Percentiles rank a stretch among this genome's conserved stretches.
phyloP scores from a whole-genome alignment of 306 rosid genomes.

The Gastrolobium villosum region DNA sequence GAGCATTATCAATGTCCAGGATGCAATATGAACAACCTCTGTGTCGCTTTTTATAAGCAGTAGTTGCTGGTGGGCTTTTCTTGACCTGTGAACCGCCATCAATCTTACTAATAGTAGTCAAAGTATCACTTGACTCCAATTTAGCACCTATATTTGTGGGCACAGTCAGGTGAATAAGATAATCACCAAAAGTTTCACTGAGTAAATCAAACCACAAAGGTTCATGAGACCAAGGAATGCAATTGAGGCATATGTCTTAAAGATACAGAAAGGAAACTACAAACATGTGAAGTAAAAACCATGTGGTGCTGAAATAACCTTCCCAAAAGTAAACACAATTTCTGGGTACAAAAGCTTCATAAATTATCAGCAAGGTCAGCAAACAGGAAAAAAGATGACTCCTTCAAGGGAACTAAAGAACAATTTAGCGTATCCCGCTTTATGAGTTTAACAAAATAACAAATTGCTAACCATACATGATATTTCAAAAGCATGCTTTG shows the following conservation, averaged over 20 bases:
- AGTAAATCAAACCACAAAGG: slow-evolving; percentile 42
- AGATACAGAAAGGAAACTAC: slow-evolving; percentile 38
- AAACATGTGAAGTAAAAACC: slow-evolving; percentile 28
- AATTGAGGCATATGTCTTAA: slow-evolving; percentile 6
- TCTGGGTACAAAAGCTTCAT: slow-evolving; percentile 31
- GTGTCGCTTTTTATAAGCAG: slow-evolving; percentile 87
- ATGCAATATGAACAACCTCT: slow-evolving; percentile 94
- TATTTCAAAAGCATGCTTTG: slow-evolving; percentile 22
- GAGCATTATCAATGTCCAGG: slow-evolving; percentile 83
- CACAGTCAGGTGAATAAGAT: slow-evolving; percentile 39
- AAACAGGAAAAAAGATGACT: not conserved
- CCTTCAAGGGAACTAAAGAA: slow-evolving; percentile 20
- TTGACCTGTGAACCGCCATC: slow-evolving; percentile 60
- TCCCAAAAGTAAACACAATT: slow-evolving; percentile 6
- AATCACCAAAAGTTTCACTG: slow-evolving; percentile 47
- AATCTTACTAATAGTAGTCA: slow-evolving; percentile 47
- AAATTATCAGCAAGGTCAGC: slow-evolving; percentile 22
- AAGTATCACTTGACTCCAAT: slow-evolving; percentile 56
- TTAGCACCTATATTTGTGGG: slow-evolving; percentile 54
- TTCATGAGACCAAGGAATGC: slow-evolving; percentile 18
- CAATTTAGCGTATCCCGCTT: not conserved
- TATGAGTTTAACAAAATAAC: slow-evolving; percentile 23
- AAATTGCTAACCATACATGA: slow-evolving; percentile 2
- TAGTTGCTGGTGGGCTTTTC: slow-evolving; percentile 75
- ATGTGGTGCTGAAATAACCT: slow-evolving; percentile 26